A percentile compares a stretch with the other conserved stretches of the same genome.
Evolutionary conservation across 257 asterid genomes (phyloP).

Genomic region (Capsicum pubescens): DNA sequence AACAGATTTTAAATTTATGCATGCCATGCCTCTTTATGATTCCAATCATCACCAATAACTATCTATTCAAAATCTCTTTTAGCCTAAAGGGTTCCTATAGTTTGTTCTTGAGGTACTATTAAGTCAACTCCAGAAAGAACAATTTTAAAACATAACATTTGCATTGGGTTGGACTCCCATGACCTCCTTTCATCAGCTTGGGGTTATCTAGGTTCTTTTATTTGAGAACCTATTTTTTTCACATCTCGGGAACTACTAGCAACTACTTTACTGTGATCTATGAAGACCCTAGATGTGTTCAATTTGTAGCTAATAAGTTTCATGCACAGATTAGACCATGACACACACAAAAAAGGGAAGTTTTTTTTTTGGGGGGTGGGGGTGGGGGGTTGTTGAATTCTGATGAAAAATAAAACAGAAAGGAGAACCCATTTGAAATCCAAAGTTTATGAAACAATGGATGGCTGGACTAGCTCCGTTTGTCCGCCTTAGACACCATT

Average conservation of each 20-base stretch:
- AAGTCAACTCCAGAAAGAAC: neutral
- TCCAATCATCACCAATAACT: neutral
- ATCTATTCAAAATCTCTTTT: neutral
- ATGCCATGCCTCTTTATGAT: neutral
- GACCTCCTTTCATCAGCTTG: neutral
- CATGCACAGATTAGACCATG: neutral
- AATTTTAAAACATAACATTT: neutral
- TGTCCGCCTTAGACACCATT: neutral
- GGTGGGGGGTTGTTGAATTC: conserved; percentile 6
- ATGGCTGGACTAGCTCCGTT: conserved; percentile 6
- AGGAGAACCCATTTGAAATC: neutral
- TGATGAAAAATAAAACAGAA: conserved; percentile 8
- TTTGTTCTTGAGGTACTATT: neutral
- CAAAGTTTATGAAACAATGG: neutral
- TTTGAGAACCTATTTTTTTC: neutral
- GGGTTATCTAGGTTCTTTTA: neutral
- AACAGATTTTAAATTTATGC: neutral
- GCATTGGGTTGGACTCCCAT: conserved; percentile 6
- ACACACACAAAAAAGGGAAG: no score
- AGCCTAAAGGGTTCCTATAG: neutral
- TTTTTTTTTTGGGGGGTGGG: no score
- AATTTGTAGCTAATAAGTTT: neutral
- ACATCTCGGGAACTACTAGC: neutral
- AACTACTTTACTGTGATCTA: neutral
- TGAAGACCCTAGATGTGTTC: conserved; percentile 7